Percentiles rank a stretch among this genome's conserved stretches.
Conservation (phyloP, 2,329 filamentous ascomycete species). For the Exophiala mesophila region DNA sequence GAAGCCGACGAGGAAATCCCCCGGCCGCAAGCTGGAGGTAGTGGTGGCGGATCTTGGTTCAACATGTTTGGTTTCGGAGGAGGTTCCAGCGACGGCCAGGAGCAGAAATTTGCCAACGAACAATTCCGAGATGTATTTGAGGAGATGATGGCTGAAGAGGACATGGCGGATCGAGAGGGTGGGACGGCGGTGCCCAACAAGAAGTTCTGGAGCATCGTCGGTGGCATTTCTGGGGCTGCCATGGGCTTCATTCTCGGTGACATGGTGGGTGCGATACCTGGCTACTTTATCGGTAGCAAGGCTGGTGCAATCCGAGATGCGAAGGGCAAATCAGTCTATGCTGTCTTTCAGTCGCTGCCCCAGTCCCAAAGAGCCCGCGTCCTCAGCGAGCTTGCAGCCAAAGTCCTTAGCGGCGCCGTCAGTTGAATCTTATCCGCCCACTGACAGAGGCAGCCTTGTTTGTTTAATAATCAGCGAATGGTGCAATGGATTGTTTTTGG, state of each 20-base stretch:
- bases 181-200: constrained; percentile 52
- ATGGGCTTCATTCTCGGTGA: constrained; percentile 67
- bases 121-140: constrained; percentile 89
- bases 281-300: constrained; percentile 85
- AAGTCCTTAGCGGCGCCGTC: constrained; percentile 59
- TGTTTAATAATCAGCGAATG: too few relatives aligned
- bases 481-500: too few relatives aligned
- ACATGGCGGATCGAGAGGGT: constrained; percentile 67
- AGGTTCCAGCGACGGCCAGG: constrained; percentile 32
- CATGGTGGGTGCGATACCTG: constrained; percentile 48
- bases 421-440: too few relatives aligned
- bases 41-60: constrained; percentile 80
- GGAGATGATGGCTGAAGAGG: constrained; percentile 82
- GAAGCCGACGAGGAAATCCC: constrained; percentile 35
- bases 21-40: constrained; percentile 40
- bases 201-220: constrained; percentile 82
- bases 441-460: too few relatives aligned
- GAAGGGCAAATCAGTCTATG: constrained; percentile 90
- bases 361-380: constrained; percentile 75
- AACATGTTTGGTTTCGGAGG: constrained; percentile 56
- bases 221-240: constrained; percentile 79
- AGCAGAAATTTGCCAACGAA: constrained; percentile 60
- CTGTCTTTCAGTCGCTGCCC: constrained; percentile 81
- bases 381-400: constrained; percentile 76
- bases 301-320: constrained; percentile 86